Evolutionary conservation across 768 basidiomycete species (phyloP).

Genomic region (Boletus sensibilis): DNA sequence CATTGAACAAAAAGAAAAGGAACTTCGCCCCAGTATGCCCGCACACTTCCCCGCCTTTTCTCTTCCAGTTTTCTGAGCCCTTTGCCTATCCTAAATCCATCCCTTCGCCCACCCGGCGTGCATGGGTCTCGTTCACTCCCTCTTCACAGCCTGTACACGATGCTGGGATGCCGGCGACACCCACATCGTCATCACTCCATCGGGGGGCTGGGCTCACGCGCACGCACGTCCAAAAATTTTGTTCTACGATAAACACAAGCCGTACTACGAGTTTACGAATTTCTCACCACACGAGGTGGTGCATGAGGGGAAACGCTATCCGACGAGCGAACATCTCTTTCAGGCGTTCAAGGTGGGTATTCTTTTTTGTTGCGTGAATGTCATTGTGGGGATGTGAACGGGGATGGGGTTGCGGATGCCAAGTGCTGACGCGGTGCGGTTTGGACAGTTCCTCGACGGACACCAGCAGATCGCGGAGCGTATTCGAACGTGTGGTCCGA

Average conservation of each 20-base stretch:
- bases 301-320: slow-evolving; percentile 62
- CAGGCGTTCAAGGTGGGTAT: slow-evolving; percentile 66
- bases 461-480: slow-evolving; percentile 65
- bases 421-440: slow-evolving; percentile 2
- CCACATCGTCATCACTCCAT: slow-evolving; percentile 26
- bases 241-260: slow-evolving; percentile 65
- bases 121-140: slow-evolving; percentile 22
- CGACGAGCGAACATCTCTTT: slow-evolving; percentile 76
- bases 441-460: slow-evolving; percentile 54
- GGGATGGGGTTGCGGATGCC: not conserved
- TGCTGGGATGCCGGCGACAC: slow-evolving; percentile 31
- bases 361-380: not conserved
- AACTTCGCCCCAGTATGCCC: slow-evolving; percentile 15
- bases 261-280: slow-evolving; percentile 71
- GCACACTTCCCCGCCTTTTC: slow-evolving; percentile 2
- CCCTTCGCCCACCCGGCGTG: not conserved
- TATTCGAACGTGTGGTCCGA: slow-evolving; percentile 60
- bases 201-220: slow-evolving; percentile 25
- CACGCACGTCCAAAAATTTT: slow-evolving; percentile 38
- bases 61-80: not conserved
- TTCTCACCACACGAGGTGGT: slow-evolving; percentile 68
- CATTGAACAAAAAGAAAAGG: not conserved
- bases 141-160: slow-evolving; percentile 15
- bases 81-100: not conserved
- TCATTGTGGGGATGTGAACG: not conserved